Base-by-base conservation (phyloP, 192 early-diverging fungal species). In the Linnemannia elongata region DNA sequence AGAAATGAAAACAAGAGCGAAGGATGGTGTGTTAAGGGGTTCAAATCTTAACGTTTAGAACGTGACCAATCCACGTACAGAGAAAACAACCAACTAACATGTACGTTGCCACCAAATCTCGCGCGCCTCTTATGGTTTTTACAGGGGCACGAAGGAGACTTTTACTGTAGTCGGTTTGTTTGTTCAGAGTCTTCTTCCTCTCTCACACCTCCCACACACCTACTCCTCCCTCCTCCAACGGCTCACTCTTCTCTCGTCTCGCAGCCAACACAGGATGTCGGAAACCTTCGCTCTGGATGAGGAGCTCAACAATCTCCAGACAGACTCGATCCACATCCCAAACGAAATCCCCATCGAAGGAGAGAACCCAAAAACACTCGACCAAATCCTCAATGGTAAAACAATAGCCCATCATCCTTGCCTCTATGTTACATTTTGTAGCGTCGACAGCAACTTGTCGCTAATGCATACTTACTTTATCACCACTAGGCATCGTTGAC, bases 371-470 rank as follows among this genome's bases (percentile, higher is more conserved):
- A 86, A 89, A 69, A 83, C 88, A 6, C 76, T 92, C n/a, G 89
- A 90, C 49, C 75, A 85, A 8, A 88, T 89, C n/a, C 80, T 92
- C 17, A 92, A 91, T 74, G 89, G 91, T 92, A 78, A 47, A 39
- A 38, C 17, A 57, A 12, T 1, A 41, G 6, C 12, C 24, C 47
- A 13, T 10, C 38, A 42, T 47, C 38, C 3, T 68, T 36, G 4
- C 22, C 30, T 63, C 24, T 66, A 13, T 33, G 12, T 33, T 13
- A 15, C 6, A 4, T 60, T 27, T 33, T 33, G 6, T 57, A n/a
- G 36, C 27, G 42, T 17, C 6, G 38, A 41, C 35, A 39, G 52
- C 44, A 52, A 38, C 30, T 69, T 52, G 27, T 30, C 3, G 57
- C 30, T 44, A 69, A 20, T 36, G 47, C 75, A 42, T 78, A 44